phyloP scores from a whole-genome alignment of 768 basidiomycete species.

The Imleria badia region DNA sequence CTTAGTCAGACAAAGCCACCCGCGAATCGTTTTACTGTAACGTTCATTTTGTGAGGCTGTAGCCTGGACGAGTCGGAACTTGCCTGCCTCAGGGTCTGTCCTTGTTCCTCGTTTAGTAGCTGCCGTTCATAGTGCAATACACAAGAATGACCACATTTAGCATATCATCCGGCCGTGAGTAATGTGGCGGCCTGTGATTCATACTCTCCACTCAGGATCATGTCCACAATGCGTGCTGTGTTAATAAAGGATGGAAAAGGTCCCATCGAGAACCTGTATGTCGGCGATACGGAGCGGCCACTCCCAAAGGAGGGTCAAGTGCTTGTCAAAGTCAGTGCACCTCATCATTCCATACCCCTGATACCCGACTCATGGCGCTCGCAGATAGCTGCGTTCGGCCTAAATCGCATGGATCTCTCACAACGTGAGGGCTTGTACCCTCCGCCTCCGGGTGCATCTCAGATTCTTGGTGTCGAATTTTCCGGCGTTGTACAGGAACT shows the following conservation, averaged over 20 bases:
- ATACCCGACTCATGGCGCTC: conserved; percentile 1
- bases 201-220: neutral
- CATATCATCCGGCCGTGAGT: neutral
- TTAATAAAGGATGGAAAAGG: conserved; percentile 76
- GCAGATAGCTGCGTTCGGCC: conserved; percentile 79
- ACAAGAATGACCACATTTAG: neutral
- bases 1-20: conserved; percentile 18
- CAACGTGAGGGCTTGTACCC: conserved; percentile 78
- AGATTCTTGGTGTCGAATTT: conserved; percentile 87
- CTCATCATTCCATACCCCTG: neutral
- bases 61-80: no score
- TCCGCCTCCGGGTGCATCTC: conserved; percentile 69
- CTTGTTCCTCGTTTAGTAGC: neutral
- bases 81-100: no score
- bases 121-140: neutral
- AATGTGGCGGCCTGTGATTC: neutral
- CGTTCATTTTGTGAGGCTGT: no score
- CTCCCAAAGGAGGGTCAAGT: conserved; percentile 57
- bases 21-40: no score
- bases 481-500: conserved; percentile 61
- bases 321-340: conserved; percentile 66
- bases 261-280: conserved; percentile 71
- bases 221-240: conserved; percentile 67
- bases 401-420: conserved; percentile 82
- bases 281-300: conserved; percentile 72